Evolutionary conservation across 2,329 filamentous ascomycete species (phyloP).

Genomic region (Chrysoporthe puriensis): DNA sequence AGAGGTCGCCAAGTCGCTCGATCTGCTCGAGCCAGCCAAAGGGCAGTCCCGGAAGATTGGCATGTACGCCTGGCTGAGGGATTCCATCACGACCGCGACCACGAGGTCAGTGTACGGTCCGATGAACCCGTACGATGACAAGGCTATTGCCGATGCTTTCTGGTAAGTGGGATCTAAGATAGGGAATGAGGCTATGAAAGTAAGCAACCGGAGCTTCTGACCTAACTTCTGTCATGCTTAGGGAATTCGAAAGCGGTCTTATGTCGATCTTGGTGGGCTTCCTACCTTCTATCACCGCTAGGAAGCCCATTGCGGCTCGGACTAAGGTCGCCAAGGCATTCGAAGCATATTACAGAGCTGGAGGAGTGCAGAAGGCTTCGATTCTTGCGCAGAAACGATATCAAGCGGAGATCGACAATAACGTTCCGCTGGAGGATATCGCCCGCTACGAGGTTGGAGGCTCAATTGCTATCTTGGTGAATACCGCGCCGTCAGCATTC

Average conservation of each 20-base stretch:
- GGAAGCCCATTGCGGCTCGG: constrained; percentile 39
- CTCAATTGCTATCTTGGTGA: constrained; percentile 45
- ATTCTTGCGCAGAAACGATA: constrained; percentile 42
- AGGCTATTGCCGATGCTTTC: constrained; percentile 40
- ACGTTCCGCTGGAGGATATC: constrained; percentile 41
- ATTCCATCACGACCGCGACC: constrained; percentile 41
- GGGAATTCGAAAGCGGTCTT: constrained; percentile 33
- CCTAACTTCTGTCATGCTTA: not conserved
- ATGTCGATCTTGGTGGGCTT: constrained; percentile 34
- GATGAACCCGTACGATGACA: constrained; percentile 44
- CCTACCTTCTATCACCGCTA: constrained; percentile 37
- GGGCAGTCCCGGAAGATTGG: constrained; percentile 27
- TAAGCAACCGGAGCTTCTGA: too few relatives aligned
- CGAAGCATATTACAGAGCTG: constrained; percentile 43
- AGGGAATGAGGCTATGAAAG: too few relatives aligned
- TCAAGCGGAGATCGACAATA: constrained; percentile 36
- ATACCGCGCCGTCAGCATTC: constrained; percentile 44
- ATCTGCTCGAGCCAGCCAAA: constrained; percentile 18
- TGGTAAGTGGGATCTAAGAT: constrained; percentile 35
- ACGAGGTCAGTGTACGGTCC: constrained; percentile 47
- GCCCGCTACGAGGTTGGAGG: constrained; percentile 47
- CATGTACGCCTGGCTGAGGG: constrained; percentile 35
- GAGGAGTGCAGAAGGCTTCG: constrained; percentile 44
- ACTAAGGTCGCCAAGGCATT: constrained; percentile 41
- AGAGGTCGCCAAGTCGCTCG: constrained; percentile 34